Evolutionary conservation across 2,329 filamentous ascomycete genomes (phyloP), one percentile per base, ranked within the genome.

Genomic region (Fusarium sp.): DNA sequence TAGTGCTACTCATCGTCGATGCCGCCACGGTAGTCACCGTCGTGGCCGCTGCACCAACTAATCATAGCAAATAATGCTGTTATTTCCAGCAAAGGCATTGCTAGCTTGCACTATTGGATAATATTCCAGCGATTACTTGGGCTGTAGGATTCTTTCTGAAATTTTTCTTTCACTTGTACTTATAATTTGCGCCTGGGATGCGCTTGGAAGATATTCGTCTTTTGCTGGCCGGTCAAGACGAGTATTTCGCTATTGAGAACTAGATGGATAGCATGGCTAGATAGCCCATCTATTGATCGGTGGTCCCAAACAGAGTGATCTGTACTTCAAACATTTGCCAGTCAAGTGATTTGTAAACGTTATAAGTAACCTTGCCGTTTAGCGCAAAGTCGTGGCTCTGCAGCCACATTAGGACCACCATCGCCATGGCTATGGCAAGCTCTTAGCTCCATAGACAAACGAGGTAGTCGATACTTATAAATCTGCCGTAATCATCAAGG

Each of bases 61-160:
- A 33, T 33, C 4, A 5, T 23, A 14, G 45, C 7, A 31, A 12
- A 12, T 0, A 18, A 6, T n/a, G 3, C 27, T 18, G 10, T 9
- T 31, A 1, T 23, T 49, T 7, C 6, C 7, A 31, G 15, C 16
- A 33, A 7, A 18, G 21, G 8, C 7, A 7, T 29, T 14, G 5
- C 16, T 18, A 31, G 27, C 15, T 23, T 49, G 16, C 27, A 15
- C 3, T 23, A 3, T 31, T 18, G 21, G 3, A 12, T 10, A 19
- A 19, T 5, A 5, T 10, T 12, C 8, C 19, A 4, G 8, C 8
- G 8, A 7, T 19, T 19, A 0, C 7, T 7, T 23, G 3, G 19
- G 5, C 10, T 5, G 5, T 33, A 23, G 2, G 4, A 18, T 19
- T 23, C 5, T 14, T 18, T 29, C 14, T 5, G 2, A 10, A 0